Evolutionary conservation across 1,284 basidiomycete species (phyloP).

Genomic region (Ustilago vetiveriae): DNA sequence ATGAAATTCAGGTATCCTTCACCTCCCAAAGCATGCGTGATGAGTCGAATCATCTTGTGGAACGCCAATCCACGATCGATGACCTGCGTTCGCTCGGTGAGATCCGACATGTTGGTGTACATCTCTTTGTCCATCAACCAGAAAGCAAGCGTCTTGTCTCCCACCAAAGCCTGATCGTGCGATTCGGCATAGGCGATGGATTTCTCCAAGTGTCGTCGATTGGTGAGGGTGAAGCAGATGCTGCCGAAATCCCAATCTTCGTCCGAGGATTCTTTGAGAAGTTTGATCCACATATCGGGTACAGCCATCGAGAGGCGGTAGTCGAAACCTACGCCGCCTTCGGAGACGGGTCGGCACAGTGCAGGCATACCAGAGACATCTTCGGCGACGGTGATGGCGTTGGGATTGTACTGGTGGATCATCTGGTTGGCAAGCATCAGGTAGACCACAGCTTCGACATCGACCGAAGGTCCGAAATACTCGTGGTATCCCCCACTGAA

Average conservation of each 20-base stretch:
- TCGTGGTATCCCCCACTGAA: constrained; percentile 98
- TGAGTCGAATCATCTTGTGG: constrained; percentile 95
- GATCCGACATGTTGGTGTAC: constrained; percentile 83
- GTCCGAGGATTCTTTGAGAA: constrained; percentile 90
- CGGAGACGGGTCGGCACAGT: constrained; percentile 79
- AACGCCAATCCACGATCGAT: constrained; percentile 88
- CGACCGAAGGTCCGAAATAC: constrained; percentile 88
- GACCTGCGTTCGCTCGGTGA: constrained; percentile 83
- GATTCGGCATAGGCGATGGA: constrained; percentile 95
- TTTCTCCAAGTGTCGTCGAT: constrained; percentile 87
- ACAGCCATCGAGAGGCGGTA: constrained; percentile 97
- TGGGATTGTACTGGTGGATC: constrained; percentile 82
- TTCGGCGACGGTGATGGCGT: constrained; percentile 89
- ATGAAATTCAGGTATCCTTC: constrained; percentile 98
- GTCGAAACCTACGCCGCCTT: constrained; percentile 95
- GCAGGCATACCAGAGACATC: constrained; percentile 99
- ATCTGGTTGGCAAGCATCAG: constrained; percentile 96
- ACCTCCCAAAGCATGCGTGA: constrained; percentile 91
- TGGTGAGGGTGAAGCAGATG: constrained; percentile 89
- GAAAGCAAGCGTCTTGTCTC: constrained; percentile 91
- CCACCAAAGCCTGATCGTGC: constrained; percentile 96
- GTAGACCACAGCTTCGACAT: constrained; percentile 90
- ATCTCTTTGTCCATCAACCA: constrained; percentile 99
- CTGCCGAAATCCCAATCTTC: constrained; percentile 87
- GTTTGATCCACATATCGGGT: constrained; percentile 99